Percentiles rank a stretch among this genome's conserved stretches.
Evolutionary conservation across 306 rosid genomes (phyloP).

Genomic region (Crataegus laevigata): DNA sequence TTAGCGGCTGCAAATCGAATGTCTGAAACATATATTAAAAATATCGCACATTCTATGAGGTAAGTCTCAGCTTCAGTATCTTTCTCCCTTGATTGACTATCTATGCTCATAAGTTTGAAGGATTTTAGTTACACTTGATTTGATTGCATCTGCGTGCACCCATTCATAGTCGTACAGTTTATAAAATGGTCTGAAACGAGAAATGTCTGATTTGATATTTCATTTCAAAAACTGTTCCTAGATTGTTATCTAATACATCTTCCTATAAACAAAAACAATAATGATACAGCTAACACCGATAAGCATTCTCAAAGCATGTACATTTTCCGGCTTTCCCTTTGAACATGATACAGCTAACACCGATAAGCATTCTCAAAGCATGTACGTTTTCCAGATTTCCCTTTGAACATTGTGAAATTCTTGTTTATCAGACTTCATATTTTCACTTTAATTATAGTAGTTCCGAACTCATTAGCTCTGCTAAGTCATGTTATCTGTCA

Average conservation of each 20-base stretch:
- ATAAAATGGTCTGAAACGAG: background rate
- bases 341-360: background rate
- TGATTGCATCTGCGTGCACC: background rate
- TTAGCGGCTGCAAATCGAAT: conserved; percentile 17
- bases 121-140: background rate
- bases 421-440: background rate
- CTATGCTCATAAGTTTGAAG: background rate
- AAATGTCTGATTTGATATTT: background rate
- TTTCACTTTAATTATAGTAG: background rate
- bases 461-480: background rate
- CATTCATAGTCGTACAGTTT: background rate
- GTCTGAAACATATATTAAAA: background rate
- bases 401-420: background rate
- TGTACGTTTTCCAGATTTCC: background rate
- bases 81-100: background rate
- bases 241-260: background rate
- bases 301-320: background rate
- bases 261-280: background rate
- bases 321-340: background rate
- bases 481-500: background rate
- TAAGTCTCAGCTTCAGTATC: background rate
- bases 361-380: background rate
- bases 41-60: conserved; percentile 7
- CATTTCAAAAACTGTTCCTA: background rate
- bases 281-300: background rate